A percentile compares a stretch with the other conserved stretches of the same genome.
Evolutionary conservation across 495 filamentous ascomycete genomes (phyloP).

Genomic region (Xylaria venustula): DNA sequence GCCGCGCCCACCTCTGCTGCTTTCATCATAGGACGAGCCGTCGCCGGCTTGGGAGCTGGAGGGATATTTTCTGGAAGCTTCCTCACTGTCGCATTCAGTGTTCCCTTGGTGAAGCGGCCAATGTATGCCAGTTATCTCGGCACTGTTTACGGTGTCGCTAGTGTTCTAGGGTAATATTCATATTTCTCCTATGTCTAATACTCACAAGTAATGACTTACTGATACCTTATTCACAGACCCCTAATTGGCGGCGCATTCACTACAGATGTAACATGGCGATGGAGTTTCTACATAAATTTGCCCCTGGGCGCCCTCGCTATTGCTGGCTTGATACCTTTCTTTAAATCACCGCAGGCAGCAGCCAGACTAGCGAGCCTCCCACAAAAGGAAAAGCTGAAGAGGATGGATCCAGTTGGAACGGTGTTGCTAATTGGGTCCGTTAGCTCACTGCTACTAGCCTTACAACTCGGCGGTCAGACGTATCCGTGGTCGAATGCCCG

Average conservation of each 20-base stretch:
- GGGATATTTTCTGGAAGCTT: constrained; percentile 41
- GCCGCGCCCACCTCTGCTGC: constrained; percentile 53
- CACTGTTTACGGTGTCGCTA: constrained; percentile 44
- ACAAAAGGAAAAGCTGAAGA: constrained; percentile 34
- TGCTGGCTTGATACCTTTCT: constrained; percentile 18
- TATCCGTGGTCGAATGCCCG: constrained; percentile 41
- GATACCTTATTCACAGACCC: constrained; percentile 21
- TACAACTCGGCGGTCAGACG: constrained; percentile 47
- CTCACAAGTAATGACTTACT: too few relatives aligned
- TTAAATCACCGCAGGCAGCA: constrained; percentile 56
- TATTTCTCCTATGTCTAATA: neutral
- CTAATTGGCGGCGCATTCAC: constrained; percentile 57
- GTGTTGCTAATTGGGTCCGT: constrained; percentile 45
- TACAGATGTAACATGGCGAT: constrained; percentile 47
- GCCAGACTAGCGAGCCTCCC: constrained; percentile 24
- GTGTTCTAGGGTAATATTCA: constrained; percentile 23
- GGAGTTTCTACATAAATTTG: constrained; percentile 56
- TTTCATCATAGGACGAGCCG: constrained; percentile 58
- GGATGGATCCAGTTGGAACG: constrained; percentile 48
- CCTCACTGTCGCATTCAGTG: constrained; percentile 45
- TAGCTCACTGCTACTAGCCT: constrained; percentile 46
- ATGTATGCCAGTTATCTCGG: constrained; percentile 50
- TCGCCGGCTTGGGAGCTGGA: constrained; percentile 52
- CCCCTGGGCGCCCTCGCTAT: constrained; percentile 41
- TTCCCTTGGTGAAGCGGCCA: constrained; percentile 45